Evolutionary conservation across 2,329 filamentous ascomycete species (phyloP).

Genomic region (Phoma sp.): DNA sequence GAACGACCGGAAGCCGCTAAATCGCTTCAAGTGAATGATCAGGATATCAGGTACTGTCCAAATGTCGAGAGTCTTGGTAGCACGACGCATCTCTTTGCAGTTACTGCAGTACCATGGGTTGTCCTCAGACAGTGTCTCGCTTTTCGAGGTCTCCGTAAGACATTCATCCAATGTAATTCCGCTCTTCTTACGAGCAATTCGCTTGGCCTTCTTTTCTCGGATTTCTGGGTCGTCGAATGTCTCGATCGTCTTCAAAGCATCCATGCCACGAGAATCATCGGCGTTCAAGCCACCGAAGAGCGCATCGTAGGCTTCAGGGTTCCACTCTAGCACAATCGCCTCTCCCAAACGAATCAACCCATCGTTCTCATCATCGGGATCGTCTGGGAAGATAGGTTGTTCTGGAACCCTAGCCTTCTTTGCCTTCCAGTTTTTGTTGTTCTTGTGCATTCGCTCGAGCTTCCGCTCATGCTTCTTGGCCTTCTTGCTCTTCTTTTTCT

Average conservation of each 20-base stretch:
- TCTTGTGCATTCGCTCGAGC: conserved; percentile 37
- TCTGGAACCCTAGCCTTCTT: conserved; percentile 42
- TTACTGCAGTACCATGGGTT: conserved; percentile 98
- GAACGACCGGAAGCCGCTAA: conserved; percentile 82
- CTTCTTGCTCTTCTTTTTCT: conserved; percentile 44
- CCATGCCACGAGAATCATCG: conserved; percentile 63
- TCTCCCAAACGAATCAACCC: conserved; percentile 82
- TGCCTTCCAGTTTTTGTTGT: conserved; percentile 45
- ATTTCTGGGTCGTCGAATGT: conserved; percentile 67
- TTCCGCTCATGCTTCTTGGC: conserved; percentile 39
- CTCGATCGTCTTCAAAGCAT: conserved; percentile 66
- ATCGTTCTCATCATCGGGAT: conserved; percentile 53
- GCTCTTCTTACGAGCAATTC: conserved; percentile 71
- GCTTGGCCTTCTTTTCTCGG: conserved; percentile 66
- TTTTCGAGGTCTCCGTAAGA: conserved; percentile 91
- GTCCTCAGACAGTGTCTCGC: conserved; percentile 90
- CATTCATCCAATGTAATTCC: conserved; percentile 90
- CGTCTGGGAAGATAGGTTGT: conserved; percentile 38
- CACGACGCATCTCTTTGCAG: conserved; percentile 91
- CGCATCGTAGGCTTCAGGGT: conserved; percentile 69
- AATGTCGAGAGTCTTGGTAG: conserved; percentile 94
- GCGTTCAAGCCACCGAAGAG: conserved; percentile 66
- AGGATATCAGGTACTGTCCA: conserved; percentile 97
- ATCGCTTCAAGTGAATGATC: conserved; percentile 93
- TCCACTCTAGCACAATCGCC: conserved; percentile 88